Evolutionary conservation across 352 stramenopile species (phyloP).

Genomic region (Pythium phragmiticola): DNA sequence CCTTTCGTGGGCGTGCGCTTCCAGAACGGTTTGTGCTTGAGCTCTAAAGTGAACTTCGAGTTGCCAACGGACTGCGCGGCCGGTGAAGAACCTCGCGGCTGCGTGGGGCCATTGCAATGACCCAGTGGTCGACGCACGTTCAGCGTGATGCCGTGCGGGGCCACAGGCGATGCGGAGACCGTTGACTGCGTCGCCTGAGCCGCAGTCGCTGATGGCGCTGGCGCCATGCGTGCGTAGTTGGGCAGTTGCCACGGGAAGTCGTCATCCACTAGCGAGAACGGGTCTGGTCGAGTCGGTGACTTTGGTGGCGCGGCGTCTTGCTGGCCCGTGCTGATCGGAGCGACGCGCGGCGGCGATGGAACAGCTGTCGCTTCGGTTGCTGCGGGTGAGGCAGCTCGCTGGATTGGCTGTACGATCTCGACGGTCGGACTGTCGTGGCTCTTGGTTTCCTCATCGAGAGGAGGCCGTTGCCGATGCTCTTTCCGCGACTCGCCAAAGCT

Average conservation of each 20-base stretch:
- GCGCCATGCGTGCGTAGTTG: slow-evolving; percentile 17
- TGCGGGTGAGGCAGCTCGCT: background rate
- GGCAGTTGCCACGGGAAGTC: slow-evolving; percentile 30
- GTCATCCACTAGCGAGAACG: slow-evolving; percentile 25
- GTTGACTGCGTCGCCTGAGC: background rate
- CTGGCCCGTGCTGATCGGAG: background rate
- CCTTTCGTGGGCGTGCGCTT: slow-evolving; percentile 11
- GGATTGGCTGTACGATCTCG: background rate
- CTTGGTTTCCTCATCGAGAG: background rate
- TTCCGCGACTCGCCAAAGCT: slow-evolving; percentile 13
- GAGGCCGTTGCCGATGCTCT: background rate
- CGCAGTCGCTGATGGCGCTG: background rate
- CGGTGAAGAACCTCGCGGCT: background rate
- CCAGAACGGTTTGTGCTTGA: slow-evolving; percentile 25
- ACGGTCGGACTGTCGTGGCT: background rate
- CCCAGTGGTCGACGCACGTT: slow-evolving; percentile 19
- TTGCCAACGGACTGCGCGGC: too few relatives aligned
- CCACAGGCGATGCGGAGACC: background rate
- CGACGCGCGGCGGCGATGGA: background rate
- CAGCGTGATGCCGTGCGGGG: slow-evolving; percentile 1
- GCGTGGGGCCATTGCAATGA: slow-evolving; percentile 6
- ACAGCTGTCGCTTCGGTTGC: background rate
- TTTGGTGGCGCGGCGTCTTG: background rate
- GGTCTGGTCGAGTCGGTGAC: slow-evolving; percentile 5
- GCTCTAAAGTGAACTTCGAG: slow-evolving; percentile 7